Percentiles rank a stretch among this genome's conserved stretches.
phyloP scores from a whole-genome alignment of 768 basidiomycete species.

The Calocybe gangraenosa region DNA sequence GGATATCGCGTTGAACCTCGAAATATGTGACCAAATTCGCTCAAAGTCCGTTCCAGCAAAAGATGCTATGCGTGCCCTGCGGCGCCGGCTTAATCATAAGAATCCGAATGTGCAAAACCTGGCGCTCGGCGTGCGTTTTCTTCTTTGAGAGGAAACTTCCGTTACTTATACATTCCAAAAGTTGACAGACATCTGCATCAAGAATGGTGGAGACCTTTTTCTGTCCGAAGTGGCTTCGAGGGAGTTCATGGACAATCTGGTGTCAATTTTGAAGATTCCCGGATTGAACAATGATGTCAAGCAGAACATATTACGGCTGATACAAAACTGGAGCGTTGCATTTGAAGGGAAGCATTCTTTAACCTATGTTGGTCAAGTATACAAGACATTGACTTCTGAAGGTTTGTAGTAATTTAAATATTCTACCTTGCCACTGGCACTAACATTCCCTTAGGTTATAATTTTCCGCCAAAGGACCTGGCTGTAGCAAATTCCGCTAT shows the following conservation, averaged over 20 bases:
- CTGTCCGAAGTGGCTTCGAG: constrained; percentile 78
- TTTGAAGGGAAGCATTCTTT: constrained; percentile 79
- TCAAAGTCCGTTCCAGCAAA: constrained; percentile 84
- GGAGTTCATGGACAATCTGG: constrained; percentile 92
- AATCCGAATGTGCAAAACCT: constrained; percentile 94
- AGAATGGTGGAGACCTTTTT: constrained; percentile 96
- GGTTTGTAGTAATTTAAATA: constrained; percentile 44
- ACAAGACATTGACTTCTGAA: constrained; percentile 70
- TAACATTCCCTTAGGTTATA: constrained; percentile 53
- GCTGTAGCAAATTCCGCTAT: constrained; percentile 70
- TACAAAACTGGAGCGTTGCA: constrained; percentile 94
- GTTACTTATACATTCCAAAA: constrained; percentile 24
- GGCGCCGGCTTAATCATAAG: constrained; percentile 84
- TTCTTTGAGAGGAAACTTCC: constrained; percentile 3
- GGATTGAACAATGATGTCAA: constrained; percentile 79
- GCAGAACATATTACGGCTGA: constrained; percentile 64
- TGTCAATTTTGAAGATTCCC: constrained; percentile 80
- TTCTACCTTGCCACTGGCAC: constrained; percentile 1
- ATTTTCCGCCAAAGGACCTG: constrained; percentile 79
- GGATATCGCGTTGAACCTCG: constrained; percentile 90
- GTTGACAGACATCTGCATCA: constrained; percentile 89
- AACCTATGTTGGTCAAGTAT: constrained; percentile 74
- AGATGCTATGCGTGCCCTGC: constrained; percentile 85
- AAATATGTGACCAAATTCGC: constrained; percentile 95
- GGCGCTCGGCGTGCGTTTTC: constrained; percentile 70